A percentile compares a stretch with the other conserved stretches of the same genome.
Evolutionary conservation across 2,329 filamentous ascomycete species (phyloP).

Genomic region (Alternaria panax): DNA sequence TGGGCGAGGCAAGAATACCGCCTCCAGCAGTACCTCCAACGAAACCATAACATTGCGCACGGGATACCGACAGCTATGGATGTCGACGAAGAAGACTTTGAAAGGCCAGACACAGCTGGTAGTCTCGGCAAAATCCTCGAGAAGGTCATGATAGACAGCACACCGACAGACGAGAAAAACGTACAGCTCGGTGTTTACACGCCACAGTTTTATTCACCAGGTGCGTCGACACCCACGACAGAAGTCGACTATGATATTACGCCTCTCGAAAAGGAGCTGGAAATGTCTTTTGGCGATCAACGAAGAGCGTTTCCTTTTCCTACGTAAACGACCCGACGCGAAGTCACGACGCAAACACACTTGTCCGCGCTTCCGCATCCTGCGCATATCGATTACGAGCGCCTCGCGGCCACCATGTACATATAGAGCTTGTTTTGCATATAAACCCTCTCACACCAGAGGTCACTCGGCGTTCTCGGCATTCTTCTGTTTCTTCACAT

Average conservation of each 20-base stretch:
- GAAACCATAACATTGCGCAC: constrained; percentile 56
- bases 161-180: constrained; percentile 52
- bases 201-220: neutral
- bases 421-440: constrained; percentile 14
- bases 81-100: constrained; percentile 56
- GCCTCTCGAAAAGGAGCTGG: constrained; percentile 40
- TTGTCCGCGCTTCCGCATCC: neutral
- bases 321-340: neutral
- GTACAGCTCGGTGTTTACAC: constrained; percentile 35
- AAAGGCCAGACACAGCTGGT: constrained; percentile 51
- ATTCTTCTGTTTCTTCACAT: neutral
- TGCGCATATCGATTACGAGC: neutral
- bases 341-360: neutral
- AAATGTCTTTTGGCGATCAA: constrained; percentile 40
- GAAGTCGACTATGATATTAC: constrained; percentile 25
- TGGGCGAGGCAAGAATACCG: constrained; percentile 59
- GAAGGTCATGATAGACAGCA: constrained; percentile 55
- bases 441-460: neutral
- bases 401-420: neutral
- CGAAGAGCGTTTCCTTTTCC: constrained; percentile 17
- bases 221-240: constrained; percentile 10
- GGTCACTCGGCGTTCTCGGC: neutral
- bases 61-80: constrained; percentile 54
- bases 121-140: constrained; percentile 54
- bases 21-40: constrained; percentile 55